Conservation (phyloP, 2,329 filamentous ascomycete species). For the Lomentospora prolificans region DNA sequence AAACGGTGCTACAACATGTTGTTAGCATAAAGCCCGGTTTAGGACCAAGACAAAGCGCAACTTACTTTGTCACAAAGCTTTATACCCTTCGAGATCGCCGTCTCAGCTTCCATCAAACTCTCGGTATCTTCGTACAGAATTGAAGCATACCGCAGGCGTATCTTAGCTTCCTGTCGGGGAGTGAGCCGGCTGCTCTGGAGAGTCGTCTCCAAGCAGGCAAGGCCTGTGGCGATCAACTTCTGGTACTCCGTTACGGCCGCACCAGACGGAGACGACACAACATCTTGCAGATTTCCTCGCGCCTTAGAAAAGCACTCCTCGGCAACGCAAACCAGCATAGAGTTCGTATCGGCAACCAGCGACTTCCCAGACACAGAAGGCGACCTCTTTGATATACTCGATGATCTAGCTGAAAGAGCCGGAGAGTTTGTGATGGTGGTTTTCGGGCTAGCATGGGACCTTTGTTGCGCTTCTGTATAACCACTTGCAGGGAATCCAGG, state of each 20-base stretch:
- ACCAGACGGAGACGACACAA: constrained; percentile 39
- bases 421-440: constrained; percentile 32
- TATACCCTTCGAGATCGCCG: constrained; percentile 60
- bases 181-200: constrained; percentile 50
- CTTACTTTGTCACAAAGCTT: constrained; percentile 55
- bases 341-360: constrained; percentile 38
- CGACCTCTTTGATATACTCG: constrained; percentile 30
- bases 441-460: constrained; percentile 26
- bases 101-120: constrained; percentile 64
- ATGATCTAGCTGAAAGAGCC: constrained; percentile 27
- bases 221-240: constrained; percentile 59
- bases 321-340: constrained; percentile 59
- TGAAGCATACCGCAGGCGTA: constrained; percentile 62
- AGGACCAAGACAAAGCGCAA: too few relatives aligned
- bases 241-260: constrained; percentile 49
- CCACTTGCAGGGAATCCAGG: not conserved
- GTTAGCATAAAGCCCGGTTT: too few relatives aligned
- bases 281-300: constrained; percentile 32
- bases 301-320: constrained; percentile 68
- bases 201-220: constrained; percentile 63
- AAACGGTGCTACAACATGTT: constrained; percentile 23
- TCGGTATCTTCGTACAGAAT: constrained; percentile 67
- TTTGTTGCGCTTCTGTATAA: constrained; percentile 10
- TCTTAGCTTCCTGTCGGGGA: constrained; percentile 57
- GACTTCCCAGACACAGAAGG: constrained; percentile 30